Conservation (phyloP, 169 alveolate genomes). For the Babesia divergens region DNA sequence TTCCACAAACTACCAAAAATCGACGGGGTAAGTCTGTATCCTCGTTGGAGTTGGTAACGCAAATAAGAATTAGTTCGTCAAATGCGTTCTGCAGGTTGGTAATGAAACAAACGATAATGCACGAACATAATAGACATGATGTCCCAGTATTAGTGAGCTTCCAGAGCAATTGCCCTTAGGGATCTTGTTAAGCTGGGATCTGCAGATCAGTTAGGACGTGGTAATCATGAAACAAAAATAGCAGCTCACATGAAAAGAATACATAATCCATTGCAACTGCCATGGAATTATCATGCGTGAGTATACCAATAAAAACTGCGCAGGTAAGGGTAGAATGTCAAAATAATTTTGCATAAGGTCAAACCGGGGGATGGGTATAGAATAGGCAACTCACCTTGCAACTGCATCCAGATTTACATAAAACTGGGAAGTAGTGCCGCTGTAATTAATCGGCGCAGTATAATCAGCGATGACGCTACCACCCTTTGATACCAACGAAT, state of each 20-base stretch:
- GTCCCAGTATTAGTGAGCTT: constrained; percentile 24
- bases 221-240: too few species aligned
- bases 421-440: constrained; percentile 3
- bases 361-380: not conserved
- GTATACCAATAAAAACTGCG: too few species aligned
- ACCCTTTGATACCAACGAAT: constrained; percentile 37
- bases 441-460: constrained; percentile 12
- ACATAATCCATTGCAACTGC: too few species aligned
- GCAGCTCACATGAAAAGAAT: too few species aligned
- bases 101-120: not conserved
- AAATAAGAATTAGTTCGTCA: constrained; percentile 18
- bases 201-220: not conserved
- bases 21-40: constrained; percentile 31
- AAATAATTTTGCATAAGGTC: too few species aligned
- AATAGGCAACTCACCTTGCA: constrained; percentile 30
- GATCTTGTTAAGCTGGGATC: constrained; percentile 38
- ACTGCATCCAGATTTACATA: constrained; percentile 44
- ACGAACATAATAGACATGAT: constrained; percentile 28
- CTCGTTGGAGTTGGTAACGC: constrained; percentile 44
- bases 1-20: constrained; percentile 31
- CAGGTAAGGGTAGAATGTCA: too few species aligned
- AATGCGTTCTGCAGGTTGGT: constrained; percentile 2
- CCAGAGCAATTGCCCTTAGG: constrained; percentile 20
- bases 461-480: constrained; percentile 60
- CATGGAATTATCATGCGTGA: too few species aligned